Base-by-base conservation (phyloP, 805 yeast species). In the Priceomyces medius region DNA sequence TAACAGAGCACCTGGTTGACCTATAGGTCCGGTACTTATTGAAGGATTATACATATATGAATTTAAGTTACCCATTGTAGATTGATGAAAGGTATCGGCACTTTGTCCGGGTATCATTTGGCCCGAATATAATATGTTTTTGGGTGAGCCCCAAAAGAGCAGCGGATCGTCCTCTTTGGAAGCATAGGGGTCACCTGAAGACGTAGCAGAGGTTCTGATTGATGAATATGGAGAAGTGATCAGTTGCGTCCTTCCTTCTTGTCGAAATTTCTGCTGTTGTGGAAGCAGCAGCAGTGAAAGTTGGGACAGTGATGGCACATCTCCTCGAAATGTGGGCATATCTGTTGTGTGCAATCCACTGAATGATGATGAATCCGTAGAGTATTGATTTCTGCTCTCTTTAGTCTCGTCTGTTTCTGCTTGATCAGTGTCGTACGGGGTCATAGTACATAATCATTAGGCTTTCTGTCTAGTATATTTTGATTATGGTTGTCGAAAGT, bases 381-480 rank as follows among this genome's bases (percentile, higher is more conserved):
- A 12, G 14, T 31, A 31, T n/a, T 31, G 34, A 12, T 14, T 31
- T 16, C 16, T 19, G 6, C 19, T n/a, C 27, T 34, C 37, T 21
- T 21, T 34, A 8, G 26, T 13, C 20, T 34, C 37, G 9, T 24
- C 39, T 24, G 26, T 37, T 27, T 37, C 39, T 27, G 26, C 7
- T 12, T n/a, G 26, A 17, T 28, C 20, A 31, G 19, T 16, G 14
- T 31, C 34, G 16, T 17, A 31, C 9, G 14, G 29, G 10, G 34
- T 14, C 34, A 31, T 31, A 31, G 34, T 31, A 31, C 34, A 31
- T 31, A 31, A 31, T 31, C 21, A 31, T 14, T 14, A 16, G 16
- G 14, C 14, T 26, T 14, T 26, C 12, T 26, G 5, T 26, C 29
- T 26, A 26, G n/a, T 14, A 26, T n/a, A n/a, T n/a, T n/a, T n/a